phyloP scores from a whole-genome alignment of 2,329 filamentous ascomycete species.

The Penicillium frequentans region DNA sequence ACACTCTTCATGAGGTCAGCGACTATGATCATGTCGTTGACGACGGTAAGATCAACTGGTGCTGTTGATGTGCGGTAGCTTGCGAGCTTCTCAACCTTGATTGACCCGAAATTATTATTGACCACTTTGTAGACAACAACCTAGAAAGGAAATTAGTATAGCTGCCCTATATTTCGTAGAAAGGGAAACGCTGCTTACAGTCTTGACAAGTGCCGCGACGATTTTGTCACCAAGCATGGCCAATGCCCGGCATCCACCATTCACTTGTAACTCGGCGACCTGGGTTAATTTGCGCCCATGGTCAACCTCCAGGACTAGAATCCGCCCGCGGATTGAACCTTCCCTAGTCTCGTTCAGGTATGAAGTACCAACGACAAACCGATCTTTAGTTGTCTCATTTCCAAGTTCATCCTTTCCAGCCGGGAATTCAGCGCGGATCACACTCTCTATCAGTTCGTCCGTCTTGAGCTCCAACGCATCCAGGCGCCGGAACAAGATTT shows the following conservation, averaged over 20 bases:
- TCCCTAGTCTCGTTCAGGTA: constrained; percentile 64
- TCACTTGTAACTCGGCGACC: constrained; percentile 68
- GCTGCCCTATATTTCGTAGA: background rate
- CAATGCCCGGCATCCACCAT: constrained; percentile 78
- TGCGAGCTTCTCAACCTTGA: constrained; percentile 67
- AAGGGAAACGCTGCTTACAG: constrained; percentile 51
- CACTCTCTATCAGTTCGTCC: constrained; percentile 79
- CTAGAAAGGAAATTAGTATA: constrained; percentile 34
- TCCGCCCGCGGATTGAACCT: constrained; percentile 67
- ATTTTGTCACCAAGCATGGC: constrained; percentile 74
- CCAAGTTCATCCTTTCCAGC: constrained; percentile 58
- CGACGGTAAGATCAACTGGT: constrained; percentile 76
- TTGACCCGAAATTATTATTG: constrained; percentile 32
- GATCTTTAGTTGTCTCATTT: constrained; percentile 56
- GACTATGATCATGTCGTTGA: constrained; percentile 74
- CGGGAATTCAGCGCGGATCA: constrained; percentile 73
- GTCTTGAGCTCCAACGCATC: constrained; percentile 66
- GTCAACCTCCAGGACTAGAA: constrained; percentile 77
- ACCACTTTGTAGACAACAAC: constrained; percentile 60
- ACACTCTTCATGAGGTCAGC: constrained; percentile 94
- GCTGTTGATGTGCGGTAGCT: constrained; percentile 80
- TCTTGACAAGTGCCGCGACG: constrained; percentile 86
- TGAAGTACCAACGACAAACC: constrained; percentile 89
- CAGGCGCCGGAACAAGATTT: constrained; percentile 78
- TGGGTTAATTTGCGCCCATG: constrained; percentile 71